Evolutionary conservation across 2,329 filamentous ascomycete genomes (phyloP), one percentile per base, ranked within the genome.

Genomic region (Fusarium goolgardi): DNA sequence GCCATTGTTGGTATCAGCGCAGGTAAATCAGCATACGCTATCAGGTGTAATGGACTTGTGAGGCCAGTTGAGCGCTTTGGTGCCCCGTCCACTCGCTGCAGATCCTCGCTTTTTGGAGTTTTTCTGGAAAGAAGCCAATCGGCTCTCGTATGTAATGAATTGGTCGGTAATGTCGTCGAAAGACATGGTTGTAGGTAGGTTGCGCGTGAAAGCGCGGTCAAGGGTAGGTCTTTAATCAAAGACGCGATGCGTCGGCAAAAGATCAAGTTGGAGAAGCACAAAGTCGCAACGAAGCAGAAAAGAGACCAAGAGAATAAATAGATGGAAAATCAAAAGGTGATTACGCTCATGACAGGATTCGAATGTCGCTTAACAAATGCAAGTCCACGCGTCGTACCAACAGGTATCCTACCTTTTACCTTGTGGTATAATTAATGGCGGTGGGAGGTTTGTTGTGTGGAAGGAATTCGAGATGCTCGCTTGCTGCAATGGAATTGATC

Each of bases 121-220:
- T 55, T 83, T 83, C 51, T 91, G 86, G 78, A 98, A 99, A 13
- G 93, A 95, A 32, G 89, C 89, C 35, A 97, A 81, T 47, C 96
- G 92, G 72, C 89, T 90, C 69, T 93, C 89, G 69, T 89, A 90
- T 18, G 91, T 91, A 71, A 86, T 83, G 76, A 83, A 89, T 58
- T 73, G 73, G 32, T 85, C 82, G 37, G 83, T 78, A 41, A 78
- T 70, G 44, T 81, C 79, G 55, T 74, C 74, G 59, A 73, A 58
- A 34, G 73, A 74, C 78, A 80, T 80, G 39, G 20, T 71, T 65
- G 44, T 57, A 58, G 51, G 37, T 65, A 59, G 35, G 60, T 54
- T 59, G 65, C 68, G 70, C 66, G 67, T 71, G 55, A 54, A 67
- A 54, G 51, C 64, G 67, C 62, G 60, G 37, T 65, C 62, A 54